These are phyloP conservation scores for Trichoderma hamatum DNA, from an alignment of 2,329 filamentous ascomycete species.

Conservation along the genomic window DNA sequence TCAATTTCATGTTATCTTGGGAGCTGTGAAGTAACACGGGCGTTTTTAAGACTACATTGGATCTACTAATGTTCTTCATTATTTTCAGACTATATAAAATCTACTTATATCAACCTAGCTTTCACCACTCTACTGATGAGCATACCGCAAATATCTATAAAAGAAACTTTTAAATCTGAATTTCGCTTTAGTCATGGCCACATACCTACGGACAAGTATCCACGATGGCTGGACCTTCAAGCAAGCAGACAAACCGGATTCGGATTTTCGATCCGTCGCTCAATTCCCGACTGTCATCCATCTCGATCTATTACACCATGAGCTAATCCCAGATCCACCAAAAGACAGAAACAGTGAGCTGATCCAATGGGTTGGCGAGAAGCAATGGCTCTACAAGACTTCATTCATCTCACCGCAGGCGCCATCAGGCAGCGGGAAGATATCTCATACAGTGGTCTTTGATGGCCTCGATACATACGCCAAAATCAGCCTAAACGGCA, in stretches of 20 bases:
- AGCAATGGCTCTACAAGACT: conserved; percentile 16
- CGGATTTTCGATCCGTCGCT: background rate
- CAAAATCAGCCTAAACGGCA: conserved; percentile 12
- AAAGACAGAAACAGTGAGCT: conserved; percentile 13
- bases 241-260: conserved; percentile 18
- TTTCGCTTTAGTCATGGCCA: background rate
- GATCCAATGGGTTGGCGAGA: conserved; percentile 19
- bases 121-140: background rate
- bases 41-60: background rate
- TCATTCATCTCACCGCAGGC: background rate
- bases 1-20: background rate
- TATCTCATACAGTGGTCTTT: background rate
- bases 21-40: background rate
- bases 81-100: background rate
- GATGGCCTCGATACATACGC: conserved; percentile 23
- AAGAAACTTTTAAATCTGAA: background rate
- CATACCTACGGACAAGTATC: background rate
- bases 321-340: conserved; percentile 10
- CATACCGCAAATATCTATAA: background rate
- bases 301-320: conserved; percentile 8
- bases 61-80: background rate
- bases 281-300: conserved; percentile 19
- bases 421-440: background rate
- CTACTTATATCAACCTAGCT: background rate
- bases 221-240: conserved; percentile 1